Conservation (phyloP, 306 rosid genomes). For the Pterocarpus macrocarpus region DNA sequence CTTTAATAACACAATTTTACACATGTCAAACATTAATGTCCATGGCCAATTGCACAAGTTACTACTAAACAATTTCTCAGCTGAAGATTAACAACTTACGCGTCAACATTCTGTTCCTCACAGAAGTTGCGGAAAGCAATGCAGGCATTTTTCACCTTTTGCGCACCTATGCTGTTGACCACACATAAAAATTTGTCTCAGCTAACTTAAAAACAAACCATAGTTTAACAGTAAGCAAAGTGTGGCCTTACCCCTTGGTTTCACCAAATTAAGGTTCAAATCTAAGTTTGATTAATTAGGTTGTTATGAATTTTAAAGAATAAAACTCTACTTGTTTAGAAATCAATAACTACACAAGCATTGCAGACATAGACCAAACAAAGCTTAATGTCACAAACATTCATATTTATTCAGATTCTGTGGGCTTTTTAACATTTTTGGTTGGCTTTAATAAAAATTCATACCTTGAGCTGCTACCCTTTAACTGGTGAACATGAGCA, state of each 20-base stretch:
- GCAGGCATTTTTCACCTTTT: slow-evolving; percentile 85
- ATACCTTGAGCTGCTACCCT: slow-evolving; percentile 99
- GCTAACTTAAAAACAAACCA: slow-evolving; percentile 16
- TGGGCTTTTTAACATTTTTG: slow-evolving; percentile 10
- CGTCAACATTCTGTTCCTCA: slow-evolving; percentile 84
- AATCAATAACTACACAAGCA: slow-evolving; percentile 14
- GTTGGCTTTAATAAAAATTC: slow-evolving; percentile 10
- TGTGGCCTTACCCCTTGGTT: slow-evolving; percentile 1
- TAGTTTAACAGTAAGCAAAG: slow-evolving; percentile 17
- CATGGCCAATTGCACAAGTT: not conserved
- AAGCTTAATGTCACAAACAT: slow-evolving; percentile 8
- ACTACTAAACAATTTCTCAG: not conserved
- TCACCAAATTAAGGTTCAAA: slow-evolving; percentile 25
- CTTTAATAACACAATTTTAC: not conserved
- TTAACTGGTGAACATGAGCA: slow-evolving; percentile 95
- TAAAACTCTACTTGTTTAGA: slow-evolving; percentile 7
- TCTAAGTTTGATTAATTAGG: slow-evolving; percentile 13
- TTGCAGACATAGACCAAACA: slow-evolving; percentile 8
- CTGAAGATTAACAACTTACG: slow-evolving; percentile 65
- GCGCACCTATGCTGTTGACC: slow-evolving; percentile 87
- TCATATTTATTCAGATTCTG: slow-evolving; percentile 29
- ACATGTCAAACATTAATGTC: not conserved
- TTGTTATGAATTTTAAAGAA: not conserved
- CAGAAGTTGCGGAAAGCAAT: slow-evolving; percentile 83
- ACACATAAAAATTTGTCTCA: slow-evolving; percentile 40